Evolutionary conservation across 73 alveolate genomes (phyloP), one percentile per base, ranked within the genome.

Genomic region (Paramecium primaurelia): DNA sequence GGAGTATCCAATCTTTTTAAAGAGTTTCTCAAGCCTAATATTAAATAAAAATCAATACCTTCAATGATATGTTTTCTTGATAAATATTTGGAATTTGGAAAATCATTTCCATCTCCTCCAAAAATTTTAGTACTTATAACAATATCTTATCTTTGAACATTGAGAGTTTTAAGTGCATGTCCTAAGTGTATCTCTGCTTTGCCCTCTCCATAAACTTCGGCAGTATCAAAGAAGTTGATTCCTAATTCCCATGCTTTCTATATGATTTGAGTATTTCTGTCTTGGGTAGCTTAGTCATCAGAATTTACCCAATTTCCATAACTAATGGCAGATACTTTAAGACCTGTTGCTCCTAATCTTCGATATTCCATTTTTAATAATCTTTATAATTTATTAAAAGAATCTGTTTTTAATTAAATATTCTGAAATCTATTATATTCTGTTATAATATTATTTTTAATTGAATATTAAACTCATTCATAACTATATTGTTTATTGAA

Each of bases 181-280:
- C 97, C 96, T 8, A 96, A 75, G 18, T 92, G 16, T 1, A 54
- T 71, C 86, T 97, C 99, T 36, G 96, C 99, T 47, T 60, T 88
- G 4, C 99, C 99, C 10, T 20, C 30, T 28, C 99, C 99, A 93
- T 98, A 98, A 49, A 87, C 86, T 95, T 98, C 99, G 11, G 99
- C 99, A 25, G 99, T 98, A 93, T 98, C 99, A 75, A 95, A 96
- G 96, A 97, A 98, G 94, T 97, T 98, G 94, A 98, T 94, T 25
- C 99, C 99, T 60, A 93, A 86, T 34, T 94, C 98, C 71, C 93
- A 88, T 42, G 97, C 95, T 68, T 59, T 92, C 86, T 95, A 86
- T 18, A 95, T 73, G 58, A 59, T 42, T 38, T 96, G 94, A 3
- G 51, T 69, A 37, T 60, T 75, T n/a, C 60, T 14, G 25, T 49